Evolutionary conservation across 768 basidiomycete genomes (phyloP).

Genomic region (Hypholoma fasciculare): DNA sequence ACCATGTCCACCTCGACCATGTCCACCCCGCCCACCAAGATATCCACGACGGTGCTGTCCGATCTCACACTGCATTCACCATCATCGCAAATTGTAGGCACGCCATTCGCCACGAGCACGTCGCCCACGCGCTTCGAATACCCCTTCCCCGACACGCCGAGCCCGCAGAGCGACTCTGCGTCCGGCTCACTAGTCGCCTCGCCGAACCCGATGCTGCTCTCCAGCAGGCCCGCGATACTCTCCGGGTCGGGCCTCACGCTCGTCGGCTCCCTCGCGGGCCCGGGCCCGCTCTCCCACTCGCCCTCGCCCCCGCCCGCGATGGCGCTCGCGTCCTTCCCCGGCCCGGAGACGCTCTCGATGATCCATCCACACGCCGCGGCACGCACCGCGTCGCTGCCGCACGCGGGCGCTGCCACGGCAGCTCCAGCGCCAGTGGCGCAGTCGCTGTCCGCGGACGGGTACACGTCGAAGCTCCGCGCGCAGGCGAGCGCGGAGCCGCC

Average conservation of each 20-base stretch:
- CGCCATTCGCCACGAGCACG: conserved; percentile 24
- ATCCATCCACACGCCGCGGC: neutral
- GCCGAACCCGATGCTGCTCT: neutral
- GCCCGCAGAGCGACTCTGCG: neutral
- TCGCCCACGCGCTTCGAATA: conserved; percentile 27
- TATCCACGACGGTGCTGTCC: conserved; percentile 14
- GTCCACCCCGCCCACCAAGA: neutral
- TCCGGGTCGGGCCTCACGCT: no score
- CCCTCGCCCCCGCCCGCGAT: neutral
- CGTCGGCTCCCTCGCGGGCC: neutral
- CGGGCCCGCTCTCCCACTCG: neutral
- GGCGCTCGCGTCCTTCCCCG: neutral
- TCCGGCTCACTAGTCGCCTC: conserved; percentile 6
- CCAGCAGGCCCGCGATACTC: no score
- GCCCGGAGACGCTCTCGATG: neutral
- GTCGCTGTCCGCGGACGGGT: neutral
- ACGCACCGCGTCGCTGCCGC: neutral
- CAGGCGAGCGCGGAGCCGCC: conserved; percentile 11
- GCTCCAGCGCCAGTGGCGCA: no score
- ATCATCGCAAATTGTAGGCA: conserved; percentile 28
- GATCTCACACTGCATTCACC: conserved; percentile 26
- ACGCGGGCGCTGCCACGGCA: neutral
- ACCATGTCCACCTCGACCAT: neutral
- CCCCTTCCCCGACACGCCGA: conserved; percentile 26
- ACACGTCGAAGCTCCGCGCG: conserved; percentile 13